Percentiles rank a stretch among this genome's conserved stretches.
These are phyloP conservation scores for Carallia pectinifolia DNA, from an alignment of 345 rosid genomes.

Conservation along the genomic window DNA sequence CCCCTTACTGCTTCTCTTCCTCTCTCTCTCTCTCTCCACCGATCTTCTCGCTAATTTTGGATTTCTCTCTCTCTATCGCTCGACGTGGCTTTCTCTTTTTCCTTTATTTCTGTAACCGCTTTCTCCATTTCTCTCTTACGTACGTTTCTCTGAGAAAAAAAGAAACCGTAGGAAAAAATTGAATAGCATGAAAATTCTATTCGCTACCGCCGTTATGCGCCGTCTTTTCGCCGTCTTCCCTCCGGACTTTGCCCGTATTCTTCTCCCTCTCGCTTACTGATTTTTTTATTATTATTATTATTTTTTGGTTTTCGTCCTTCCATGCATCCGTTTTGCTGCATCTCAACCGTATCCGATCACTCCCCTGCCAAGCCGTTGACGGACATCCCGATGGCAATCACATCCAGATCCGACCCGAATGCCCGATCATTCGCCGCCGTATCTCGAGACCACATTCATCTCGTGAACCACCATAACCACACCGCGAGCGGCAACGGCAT, in stretches of 20 bases:
- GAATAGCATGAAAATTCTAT: slow-evolving; percentile 5
- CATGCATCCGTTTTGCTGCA: slow-evolving; percentile 71
- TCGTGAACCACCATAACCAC: background rate
- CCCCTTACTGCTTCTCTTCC: no score
- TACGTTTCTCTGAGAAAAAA: background rate
- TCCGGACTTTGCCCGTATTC: background rate
- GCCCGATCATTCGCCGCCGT: slow-evolving; percentile 4
- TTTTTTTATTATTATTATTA: background rate
- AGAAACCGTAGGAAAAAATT: no score
- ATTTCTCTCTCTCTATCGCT: background rate
- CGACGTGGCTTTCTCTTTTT: background rate
- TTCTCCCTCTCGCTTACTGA: background rate
- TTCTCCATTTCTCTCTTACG: background rate
- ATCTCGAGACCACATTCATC: background rate
- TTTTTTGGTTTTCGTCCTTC: background rate
- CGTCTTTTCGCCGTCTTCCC: slow-evolving; percentile 10
- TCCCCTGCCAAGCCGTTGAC: slow-evolving; percentile 36
- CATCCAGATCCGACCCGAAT: slow-evolving; percentile 30
- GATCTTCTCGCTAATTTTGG: background rate
- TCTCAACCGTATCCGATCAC: slow-evolving; percentile 30
- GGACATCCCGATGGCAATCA: slow-evolving; percentile 26
- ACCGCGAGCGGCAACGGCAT: background rate
- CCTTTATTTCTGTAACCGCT: slow-evolving; percentile 4
- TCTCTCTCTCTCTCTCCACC: background rate
- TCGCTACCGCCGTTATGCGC: slow-evolving; percentile 12